phyloP scores from a whole-genome alignment of 768 basidiomycete genomes.

The Hortiboletus campestris region DNA sequence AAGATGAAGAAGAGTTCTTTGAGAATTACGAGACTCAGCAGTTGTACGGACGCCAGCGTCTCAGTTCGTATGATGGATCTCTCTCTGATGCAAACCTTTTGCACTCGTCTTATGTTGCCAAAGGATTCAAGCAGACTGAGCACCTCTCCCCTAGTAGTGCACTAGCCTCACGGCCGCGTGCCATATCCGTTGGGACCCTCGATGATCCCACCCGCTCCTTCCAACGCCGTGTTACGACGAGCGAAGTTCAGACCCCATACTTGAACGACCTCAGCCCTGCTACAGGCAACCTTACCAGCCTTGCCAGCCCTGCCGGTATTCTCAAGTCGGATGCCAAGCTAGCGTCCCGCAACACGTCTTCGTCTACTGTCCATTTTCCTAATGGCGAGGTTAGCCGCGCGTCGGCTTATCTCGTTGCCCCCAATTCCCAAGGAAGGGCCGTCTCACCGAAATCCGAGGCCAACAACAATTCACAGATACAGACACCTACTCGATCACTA shows the following conservation, averaged over 20 bases:
- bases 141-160: conserved; percentile 52
- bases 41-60: conserved; percentile 50
- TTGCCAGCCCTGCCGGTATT: conserved; percentile 40
- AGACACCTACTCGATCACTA: conserved; percentile 91
- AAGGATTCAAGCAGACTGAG: conserved; percentile 72
- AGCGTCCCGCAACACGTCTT: conserved; percentile 40
- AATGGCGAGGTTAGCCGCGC: conserved; percentile 59
- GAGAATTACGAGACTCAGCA: conserved; percentile 49
- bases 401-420: conserved; percentile 66
- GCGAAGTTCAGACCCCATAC: conserved; percentile 55
- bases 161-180: conserved; percentile 61
- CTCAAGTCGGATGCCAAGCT: conserved; percentile 60
- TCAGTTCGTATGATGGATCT: conserved; percentile 61
- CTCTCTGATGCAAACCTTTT: conserved; percentile 50
- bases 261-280: conserved; percentile 51
- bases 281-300: conserved; percentile 27
- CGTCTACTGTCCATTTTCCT: conserved; percentile 68
- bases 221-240: conserved; percentile 60
- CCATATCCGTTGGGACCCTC: conserved; percentile 85
- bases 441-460: conserved; percentile 80
- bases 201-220: conserved; percentile 75
- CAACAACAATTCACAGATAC: conserved; percentile 64
- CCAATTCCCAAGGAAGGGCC: conserved; percentile 68
- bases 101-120: conserved; percentile 60
- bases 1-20: conserved; percentile 77